Base-by-base conservation (phyloP, 2,329 filamentous ascomycete genomes). In the Endocalyx cinctus region DNA sequence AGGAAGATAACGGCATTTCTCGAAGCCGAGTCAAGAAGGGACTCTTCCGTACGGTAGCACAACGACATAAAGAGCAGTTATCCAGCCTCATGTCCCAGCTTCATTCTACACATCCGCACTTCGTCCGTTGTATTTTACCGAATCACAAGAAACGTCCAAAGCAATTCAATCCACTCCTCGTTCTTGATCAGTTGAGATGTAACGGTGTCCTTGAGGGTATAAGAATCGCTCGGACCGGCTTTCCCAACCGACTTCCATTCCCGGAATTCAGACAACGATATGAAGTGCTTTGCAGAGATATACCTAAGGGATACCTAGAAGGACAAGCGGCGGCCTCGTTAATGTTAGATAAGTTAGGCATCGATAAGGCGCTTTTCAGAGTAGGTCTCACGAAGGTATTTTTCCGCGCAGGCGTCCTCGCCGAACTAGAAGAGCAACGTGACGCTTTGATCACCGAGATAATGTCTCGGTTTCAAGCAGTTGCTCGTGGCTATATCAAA, bases 191-290 rank as follows among this genome's bases (percentile, higher is more conserved):
- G 58, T 69, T 98, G n/a, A 81, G 92, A 33, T 98, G 92, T 64
- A 98, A 98, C 57, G 92, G 92, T 84, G 92, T 98, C 3, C 72
- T 98, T n/a, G 92, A 98, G 64, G 92, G 92, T 42, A 98, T 98
- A 53, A 79, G 92, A 41, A 98, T 98, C 59, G 92, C 92, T 16
- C 80, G 92, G 28, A 98, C 94, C 5, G 92, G 92, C 16, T 98
- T 98, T 58, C 92, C 92, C 31, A 98, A 98, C 56, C 76, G 92
- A 47, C 71, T 98, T 19, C 76, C 86, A 1, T 98, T 98, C 57
- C 76, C 85, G 3, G 94, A 98, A 55, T 98, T 98, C 64, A 80
- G 92, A 34, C 87, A 94, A 51, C 82, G 92, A 42, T 98, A 98
- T 58, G 92, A 97, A 57, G 90, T 98, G 6, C 76, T 98, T 6